Evolutionary conservation across 2,329 filamentous ascomycete species (phyloP), one percentile per base, ranked within the genome.

Genomic region (Penicillium freii): DNA sequence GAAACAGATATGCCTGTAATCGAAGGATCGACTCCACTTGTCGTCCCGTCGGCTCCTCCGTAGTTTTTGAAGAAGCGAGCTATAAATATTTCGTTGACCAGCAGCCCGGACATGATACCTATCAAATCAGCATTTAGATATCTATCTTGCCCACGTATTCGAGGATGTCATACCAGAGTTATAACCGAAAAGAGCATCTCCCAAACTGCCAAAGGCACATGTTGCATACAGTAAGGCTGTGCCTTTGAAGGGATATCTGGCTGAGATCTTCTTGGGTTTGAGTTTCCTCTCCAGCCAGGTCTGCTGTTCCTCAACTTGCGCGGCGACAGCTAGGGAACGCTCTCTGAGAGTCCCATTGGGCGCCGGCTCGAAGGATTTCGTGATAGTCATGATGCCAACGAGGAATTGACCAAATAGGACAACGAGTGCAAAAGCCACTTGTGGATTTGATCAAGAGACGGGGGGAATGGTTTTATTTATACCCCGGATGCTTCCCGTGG

Each of bases 111-210:
- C 31, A 33, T 33, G 31, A 33, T 33, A 33, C 31, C 31, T 33
- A 33, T 33, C 11, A 33, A 33, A 33, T 33, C 11, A 33, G 31
- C 31, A 33, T n/a, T n/a, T n/a, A n/a, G n/a, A 23, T 23, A 23
- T 23, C 4, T 4, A 23, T 13, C 34, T 21, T 25, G 19, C 17
- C 25, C 5, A 23, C 1, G 4, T n/a, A n/a, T 29, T 38, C 2
- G 8, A 42, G 10, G 6, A n/a, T 23, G 10, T 5, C 49, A 48
- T 63, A 76, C 74, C 74, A 47, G 72, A 75, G 51, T 77, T 74
- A 62, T 75, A 77, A n/a, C 75, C 75, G 54, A 77, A 77, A 3
- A 77, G 57, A 4, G 73, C 72, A 71, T 77, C 75, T 23, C 75
- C 75, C 44, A 77, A 61, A 57, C 71, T 73, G 10, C 75, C 75